These are phyloP conservation scores for Quercus bicolor DNA, from an alignment of 306 rosid species.

Conservation along the genomic window DNA sequence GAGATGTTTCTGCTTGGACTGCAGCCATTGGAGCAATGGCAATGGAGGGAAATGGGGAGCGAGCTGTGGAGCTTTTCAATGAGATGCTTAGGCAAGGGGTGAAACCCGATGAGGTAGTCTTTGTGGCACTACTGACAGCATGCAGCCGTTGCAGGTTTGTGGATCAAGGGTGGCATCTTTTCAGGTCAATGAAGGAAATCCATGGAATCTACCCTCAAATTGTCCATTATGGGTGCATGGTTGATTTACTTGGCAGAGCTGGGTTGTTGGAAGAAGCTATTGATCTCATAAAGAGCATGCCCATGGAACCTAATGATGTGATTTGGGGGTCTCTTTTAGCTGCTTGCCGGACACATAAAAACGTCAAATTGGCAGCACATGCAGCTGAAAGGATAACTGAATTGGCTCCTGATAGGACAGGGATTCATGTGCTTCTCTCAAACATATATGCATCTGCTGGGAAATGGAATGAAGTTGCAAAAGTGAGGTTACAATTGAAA, in stretches of 20 bases:
- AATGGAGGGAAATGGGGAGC: slow-evolving; percentile 60
- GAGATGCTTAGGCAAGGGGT: slow-evolving; percentile 59
- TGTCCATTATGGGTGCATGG: slow-evolving; percentile 79
- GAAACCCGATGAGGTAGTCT: slow-evolving; percentile 59
- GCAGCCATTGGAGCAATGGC: slow-evolving; percentile 83
- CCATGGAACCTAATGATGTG: slow-evolving; percentile 68
- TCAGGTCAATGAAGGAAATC: slow-evolving; percentile 47
- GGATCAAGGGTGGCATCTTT: slow-evolving; percentile 53
- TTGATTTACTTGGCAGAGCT: slow-evolving; percentile 73
- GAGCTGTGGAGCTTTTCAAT: slow-evolving; percentile 49
- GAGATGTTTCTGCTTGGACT: slow-evolving; percentile 74
- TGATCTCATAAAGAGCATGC: slow-evolving; percentile 61
- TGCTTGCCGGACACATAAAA: slow-evolving; percentile 64
- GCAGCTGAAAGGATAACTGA: slow-evolving; percentile 51
- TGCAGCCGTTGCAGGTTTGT: slow-evolving; percentile 69
- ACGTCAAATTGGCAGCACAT: slow-evolving; percentile 50
- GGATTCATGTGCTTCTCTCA: slow-evolving; percentile 61
- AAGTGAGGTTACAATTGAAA: slow-evolving; percentile 70
- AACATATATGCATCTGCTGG: slow-evolving; percentile 75
- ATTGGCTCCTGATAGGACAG: slow-evolving; percentile 49
- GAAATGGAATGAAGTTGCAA: slow-evolving; percentile 75
- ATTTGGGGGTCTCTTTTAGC: slow-evolving; percentile 78
- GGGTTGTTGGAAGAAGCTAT: slow-evolving; percentile 65
- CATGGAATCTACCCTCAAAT: slow-evolving; percentile 52
- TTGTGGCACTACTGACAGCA: slow-evolving; percentile 67